Percentiles rank a stretch among this genome's conserved stretches.
Conservation (phyloP, 1,284 basidiomycete species). For the Schizophyllum amplum region DNA sequence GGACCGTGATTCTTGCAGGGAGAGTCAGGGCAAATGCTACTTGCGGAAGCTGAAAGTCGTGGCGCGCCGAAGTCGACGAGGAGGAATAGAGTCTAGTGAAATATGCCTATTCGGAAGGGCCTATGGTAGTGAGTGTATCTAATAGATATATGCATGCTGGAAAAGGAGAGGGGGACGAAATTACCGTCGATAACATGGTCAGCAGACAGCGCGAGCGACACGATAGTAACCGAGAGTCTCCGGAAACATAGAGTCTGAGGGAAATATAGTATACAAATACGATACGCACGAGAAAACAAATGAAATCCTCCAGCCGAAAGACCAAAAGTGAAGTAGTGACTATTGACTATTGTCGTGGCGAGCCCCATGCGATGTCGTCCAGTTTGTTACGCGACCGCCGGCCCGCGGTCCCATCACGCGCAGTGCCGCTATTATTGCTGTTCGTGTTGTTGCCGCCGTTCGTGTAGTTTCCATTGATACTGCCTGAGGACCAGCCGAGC, state of each 20-base stretch:
- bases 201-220: neutral
- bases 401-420: neutral
- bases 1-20: too few relatives aligned
- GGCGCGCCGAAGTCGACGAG: neutral
- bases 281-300: neutral
- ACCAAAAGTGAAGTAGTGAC: neutral
- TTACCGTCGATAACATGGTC: neutral
- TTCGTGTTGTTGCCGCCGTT: neutral
- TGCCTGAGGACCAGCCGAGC: neutral
- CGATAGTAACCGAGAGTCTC: neutral
- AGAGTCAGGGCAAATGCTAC: too few relatives aligned
- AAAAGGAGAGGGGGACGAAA: neutral
- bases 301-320: neutral
- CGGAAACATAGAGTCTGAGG: too few relatives aligned
- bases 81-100: too few relatives aligned
- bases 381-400: neutral
- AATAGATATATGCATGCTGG: neutral
- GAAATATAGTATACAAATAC: neutral
- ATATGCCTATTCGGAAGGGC: too few relatives aligned
- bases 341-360: neutral
- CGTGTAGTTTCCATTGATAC: neutral
- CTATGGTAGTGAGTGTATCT: neutral
- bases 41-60: too few relatives aligned
- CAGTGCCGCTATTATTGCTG: neutral
- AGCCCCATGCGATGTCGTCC: neutral